Percentiles rank a stretch among this genome's conserved stretches.
Conservation (phyloP, 768 basidiomycete genomes). For the Phylloporus sp. region DNA sequence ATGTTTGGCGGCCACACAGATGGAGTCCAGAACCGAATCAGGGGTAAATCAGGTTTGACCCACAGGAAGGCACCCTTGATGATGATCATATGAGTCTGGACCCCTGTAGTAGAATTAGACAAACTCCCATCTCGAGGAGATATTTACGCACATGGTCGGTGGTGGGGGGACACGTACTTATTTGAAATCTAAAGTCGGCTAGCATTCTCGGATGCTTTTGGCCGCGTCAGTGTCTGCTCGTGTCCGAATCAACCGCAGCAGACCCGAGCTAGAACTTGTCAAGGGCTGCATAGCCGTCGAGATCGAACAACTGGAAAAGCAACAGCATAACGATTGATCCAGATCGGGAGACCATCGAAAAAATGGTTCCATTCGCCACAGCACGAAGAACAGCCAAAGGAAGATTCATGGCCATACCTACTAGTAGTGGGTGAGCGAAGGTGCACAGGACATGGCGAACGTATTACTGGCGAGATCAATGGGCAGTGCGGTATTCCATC, state of each 20-base stretch:
- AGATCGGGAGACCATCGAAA: background rate
- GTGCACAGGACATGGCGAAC: background rate
- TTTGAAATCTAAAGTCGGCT: slow-evolving; percentile 16
- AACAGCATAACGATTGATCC: background rate
- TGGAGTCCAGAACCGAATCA: slow-evolving; percentile 4
- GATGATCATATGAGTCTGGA: slow-evolving; percentile 7
- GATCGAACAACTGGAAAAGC: background rate
- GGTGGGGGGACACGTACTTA: background rate
- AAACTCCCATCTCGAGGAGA: background rate
- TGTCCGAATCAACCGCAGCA: background rate
- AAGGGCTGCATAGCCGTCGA: background rate
- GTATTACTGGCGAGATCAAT: background rate
- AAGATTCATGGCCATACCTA: background rate
- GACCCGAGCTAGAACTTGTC: background rate
- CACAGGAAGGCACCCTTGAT: slow-evolving; percentile 6
- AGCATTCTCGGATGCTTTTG: background rate
- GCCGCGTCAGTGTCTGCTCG: background rate
- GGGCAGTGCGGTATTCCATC: too few relatives aligned
- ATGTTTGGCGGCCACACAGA: too few relatives aligned
- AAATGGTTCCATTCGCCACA: background rate
- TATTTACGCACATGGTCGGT: background rate
- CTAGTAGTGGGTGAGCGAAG: background rate
- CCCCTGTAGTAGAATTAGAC: background rate
- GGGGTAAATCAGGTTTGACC: slow-evolving; percentile 7
- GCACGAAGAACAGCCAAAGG: background rate